phyloP scores from a whole-genome alignment of 2,329 filamentous ascomycete genomes.

The Apiospora hydei region DNA sequence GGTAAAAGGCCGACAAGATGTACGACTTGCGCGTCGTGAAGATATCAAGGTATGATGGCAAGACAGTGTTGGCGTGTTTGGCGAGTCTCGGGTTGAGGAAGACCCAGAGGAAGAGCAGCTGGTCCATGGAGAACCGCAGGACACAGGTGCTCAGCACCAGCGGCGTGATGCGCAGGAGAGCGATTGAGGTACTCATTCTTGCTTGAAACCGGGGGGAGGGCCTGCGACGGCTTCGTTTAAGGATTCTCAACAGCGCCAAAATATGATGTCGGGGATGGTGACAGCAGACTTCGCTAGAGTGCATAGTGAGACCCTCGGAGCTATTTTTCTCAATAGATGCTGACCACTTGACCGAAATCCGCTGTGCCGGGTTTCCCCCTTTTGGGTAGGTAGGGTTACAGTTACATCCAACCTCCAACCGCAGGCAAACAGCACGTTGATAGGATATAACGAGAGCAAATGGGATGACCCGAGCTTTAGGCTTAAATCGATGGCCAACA shows the following conservation, averaged over 20 bases:
- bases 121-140: neutral
- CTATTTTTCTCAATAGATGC: neutral
- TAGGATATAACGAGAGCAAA: neutral
- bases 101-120: constrained; percentile 1
- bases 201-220: neutral
- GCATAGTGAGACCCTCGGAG: neutral
- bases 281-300: neutral
- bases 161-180: neutral
- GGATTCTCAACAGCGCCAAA: neutral
- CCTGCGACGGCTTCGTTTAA: neutral
- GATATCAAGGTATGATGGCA: neutral
- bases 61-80: neutral
- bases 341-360: neutral
- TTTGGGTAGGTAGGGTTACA: neutral
- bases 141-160: neutral
- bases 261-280: neutral
- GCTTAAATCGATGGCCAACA: neutral
- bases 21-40: constrained; percentile 10
- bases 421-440: neutral
- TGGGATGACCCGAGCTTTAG: neutral
- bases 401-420: neutral
- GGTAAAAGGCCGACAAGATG: neutral
- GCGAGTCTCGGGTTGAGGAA: constrained; percentile 1
- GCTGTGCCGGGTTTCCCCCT: neutral
- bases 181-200: neutral